phyloP scores from a whole-genome alignment of 2,329 filamentous ascomycete species.

The Arachnomyces sp. region DNA sequence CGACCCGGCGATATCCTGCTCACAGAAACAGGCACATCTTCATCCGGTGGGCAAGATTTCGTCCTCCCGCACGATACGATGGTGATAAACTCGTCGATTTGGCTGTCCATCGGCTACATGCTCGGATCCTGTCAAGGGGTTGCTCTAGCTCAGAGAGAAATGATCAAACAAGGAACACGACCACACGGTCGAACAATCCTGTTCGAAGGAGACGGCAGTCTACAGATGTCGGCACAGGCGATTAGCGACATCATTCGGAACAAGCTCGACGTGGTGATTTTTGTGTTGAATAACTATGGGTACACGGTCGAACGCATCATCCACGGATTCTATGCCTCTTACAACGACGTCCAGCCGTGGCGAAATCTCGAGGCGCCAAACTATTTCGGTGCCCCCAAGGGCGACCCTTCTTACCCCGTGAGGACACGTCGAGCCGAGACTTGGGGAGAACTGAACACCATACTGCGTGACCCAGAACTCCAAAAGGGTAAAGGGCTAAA shows the following conservation, averaged over 20 bases:
- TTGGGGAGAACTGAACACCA: slow-evolving; percentile 15
- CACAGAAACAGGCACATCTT: slow-evolving; percentile 80
- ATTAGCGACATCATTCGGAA: slow-evolving; percentile 75
- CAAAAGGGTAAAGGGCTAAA: no score
- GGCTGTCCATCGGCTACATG: slow-evolving; percentile 60
- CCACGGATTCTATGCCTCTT: slow-evolving; percentile 69
- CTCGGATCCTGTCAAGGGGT: slow-evolving; percentile 60
- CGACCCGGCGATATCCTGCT: slow-evolving; percentile 67
- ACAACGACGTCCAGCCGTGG: slow-evolving; percentile 78
- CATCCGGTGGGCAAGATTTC: slow-evolving; percentile 83
- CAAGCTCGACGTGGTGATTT: slow-evolving; percentile 68
- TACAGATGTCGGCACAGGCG: slow-evolving; percentile 80
- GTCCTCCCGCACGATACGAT: slow-evolving; percentile 71
- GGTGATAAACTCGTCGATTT: slow-evolving; percentile 71
- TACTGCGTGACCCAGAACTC: slow-evolving; percentile 15
- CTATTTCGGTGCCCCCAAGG: slow-evolving; percentile 15
- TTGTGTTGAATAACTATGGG: slow-evolving; percentile 80
- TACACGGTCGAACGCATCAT: slow-evolving; percentile 87
- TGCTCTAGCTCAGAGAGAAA: slow-evolving; percentile 65
- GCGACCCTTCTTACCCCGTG: slow-evolving; percentile 16
- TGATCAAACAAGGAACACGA: no score
- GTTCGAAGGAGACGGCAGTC: slow-evolving; percentile 82
- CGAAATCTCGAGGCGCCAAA: no score
- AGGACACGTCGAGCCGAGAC: slow-evolving; percentile 12
- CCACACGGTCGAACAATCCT: slow-evolving; percentile 63